Evolutionary conservation across 2,329 filamentous ascomycete species (phyloP), one percentile per base, ranked within the genome.

Genomic region (Aspergillus sp.): DNA sequence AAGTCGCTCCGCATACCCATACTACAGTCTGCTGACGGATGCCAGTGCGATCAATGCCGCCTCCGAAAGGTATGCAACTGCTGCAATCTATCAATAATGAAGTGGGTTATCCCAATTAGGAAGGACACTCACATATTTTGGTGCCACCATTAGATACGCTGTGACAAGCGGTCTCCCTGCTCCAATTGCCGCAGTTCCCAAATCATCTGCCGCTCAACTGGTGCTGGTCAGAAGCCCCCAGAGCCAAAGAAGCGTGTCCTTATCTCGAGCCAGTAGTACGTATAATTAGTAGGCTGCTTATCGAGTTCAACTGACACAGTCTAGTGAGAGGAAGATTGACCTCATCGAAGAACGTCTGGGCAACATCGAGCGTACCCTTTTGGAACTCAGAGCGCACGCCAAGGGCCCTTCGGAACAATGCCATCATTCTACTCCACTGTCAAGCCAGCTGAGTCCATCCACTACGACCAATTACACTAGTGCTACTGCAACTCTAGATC

Each of bases 281-380:
- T 62, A 8, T 23, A 13, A 5, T 7, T 2, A 27, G 19, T 13
- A 13, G 11, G 3, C 36, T 41, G 13, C 23, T 41, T 53, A 27
- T 8, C 8, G 54, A 17, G 8, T 21, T 48, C 21, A 62, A 27
- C 67, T 27, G 64, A 36, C 7, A n/a, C 2, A 1, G 54, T 21
- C 15, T 49, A 83, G 81, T 70, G 82, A 84, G 67, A 80, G 75
- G 66, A 83, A 84, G 68, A 82, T 84, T 52, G 82, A 84, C 61
- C 67, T 79, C 11, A 83, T 84, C 54, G 81, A 83, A 64, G 77
- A 81, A 30, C 77, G 82, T 15, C 71, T 84, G 8, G 74, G 75
- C 6, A 74, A 75, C n/a, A 82, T 84, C 42, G 82, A 84, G 62
- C 68, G 53, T 69, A 70, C 68, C 65, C 67, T 71, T 15, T 63